These are phyloP conservation scores for Sordariomycetes sp. DNA, from an alignment of 2,329 filamentous ascomycete genomes.

Conservation along the genomic window DNA sequence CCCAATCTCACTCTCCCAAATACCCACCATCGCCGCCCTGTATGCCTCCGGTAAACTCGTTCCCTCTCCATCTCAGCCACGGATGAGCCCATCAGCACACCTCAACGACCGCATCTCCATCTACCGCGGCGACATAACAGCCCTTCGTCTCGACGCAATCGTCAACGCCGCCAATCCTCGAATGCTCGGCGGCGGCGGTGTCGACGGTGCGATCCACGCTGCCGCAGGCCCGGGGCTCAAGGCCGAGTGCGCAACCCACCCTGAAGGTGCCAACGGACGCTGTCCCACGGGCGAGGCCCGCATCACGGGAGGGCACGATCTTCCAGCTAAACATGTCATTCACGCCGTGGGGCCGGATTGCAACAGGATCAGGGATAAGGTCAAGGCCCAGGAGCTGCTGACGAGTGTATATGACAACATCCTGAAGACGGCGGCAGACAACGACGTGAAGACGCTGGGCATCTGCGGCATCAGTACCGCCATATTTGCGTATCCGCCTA, in stretches of 20 bases:
- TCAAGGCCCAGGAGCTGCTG: constrained; percentile 38
- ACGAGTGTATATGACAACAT: constrained; percentile 59
- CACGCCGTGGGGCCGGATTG: constrained; percentile 89
- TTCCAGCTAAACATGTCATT: constrained; percentile 74
- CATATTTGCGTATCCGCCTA: constrained; percentile 77
- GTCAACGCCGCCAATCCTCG: constrained; percentile 84
- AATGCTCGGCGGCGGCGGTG: constrained; percentile 81
- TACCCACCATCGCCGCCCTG: constrained; percentile 43
- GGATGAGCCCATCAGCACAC: constrained; percentile 29
- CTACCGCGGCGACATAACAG: constrained; percentile 73
- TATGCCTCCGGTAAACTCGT: constrained; percentile 42
- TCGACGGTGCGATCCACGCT: constrained; percentile 78
- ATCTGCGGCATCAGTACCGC: constrained; percentile 85
- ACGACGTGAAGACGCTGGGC: constrained; percentile 61
- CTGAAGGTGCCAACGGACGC: no score
- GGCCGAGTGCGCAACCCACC: constrained; percentile 60
- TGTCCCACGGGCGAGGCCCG: constrained; percentile 74
- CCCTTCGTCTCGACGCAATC: constrained; percentile 67
- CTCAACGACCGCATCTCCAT: constrained; percentile 66
- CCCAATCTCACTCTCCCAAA: no score
- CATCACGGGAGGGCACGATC: constrained; percentile 67
- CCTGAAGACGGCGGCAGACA: constrained; percentile 61
- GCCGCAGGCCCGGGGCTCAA: constrained; percentile 65
- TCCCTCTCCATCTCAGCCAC: constrained; percentile 10
- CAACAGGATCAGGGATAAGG: constrained; percentile 15